Evolutionary conservation across 192 early-diverging fungal genomes (phyloP).

Genomic region (Dimargaris xerosporica): DNA sequence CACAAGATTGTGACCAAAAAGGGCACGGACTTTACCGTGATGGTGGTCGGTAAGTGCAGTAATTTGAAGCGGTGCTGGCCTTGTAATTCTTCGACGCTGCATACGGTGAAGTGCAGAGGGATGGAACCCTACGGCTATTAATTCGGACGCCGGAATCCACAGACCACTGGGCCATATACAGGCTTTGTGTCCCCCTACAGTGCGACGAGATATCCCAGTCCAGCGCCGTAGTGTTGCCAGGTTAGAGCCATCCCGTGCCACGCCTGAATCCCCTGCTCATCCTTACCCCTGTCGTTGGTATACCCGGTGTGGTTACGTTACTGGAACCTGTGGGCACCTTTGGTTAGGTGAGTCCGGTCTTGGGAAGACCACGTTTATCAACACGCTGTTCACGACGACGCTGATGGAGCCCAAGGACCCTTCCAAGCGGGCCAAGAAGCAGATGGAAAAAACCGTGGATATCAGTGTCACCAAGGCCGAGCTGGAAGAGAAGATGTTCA

Average conservation of each 20-base stretch:
- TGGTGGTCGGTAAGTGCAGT: conserved; percentile 67
- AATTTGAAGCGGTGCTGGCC: neutral
- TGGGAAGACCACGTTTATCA: conserved; percentile 98
- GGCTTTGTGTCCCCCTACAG: too few species aligned
- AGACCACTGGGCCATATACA: too few species aligned
- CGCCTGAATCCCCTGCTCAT: too few species aligned
- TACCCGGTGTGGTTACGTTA: too few species aligned
- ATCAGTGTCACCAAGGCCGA: conserved; percentile 98
- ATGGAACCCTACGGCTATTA: too few species aligned
- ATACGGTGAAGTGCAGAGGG: too few species aligned
- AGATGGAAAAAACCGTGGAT: conserved; percentile 89
- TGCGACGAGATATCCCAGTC: too few species aligned
- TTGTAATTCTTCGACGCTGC: neutral
- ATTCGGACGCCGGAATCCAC: too few species aligned
- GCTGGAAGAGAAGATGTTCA: conserved; percentile 98
- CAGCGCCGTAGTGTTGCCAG: too few species aligned
- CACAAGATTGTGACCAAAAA: conserved; percentile 97
- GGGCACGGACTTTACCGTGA: conserved; percentile 89
- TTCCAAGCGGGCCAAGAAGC: conserved; percentile 72
- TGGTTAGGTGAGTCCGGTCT: conserved; percentile 93
- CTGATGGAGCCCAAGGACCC: conserved; percentile 82
- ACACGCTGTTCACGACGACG: conserved; percentile 92
- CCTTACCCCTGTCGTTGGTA: too few species aligned
- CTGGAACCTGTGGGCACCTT: too few species aligned
- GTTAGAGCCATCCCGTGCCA: too few species aligned